These are phyloP conservation scores for Meira nashicola DNA, from an alignment of 1,284 basidiomycete species.

Conservation along the genomic window DNA sequence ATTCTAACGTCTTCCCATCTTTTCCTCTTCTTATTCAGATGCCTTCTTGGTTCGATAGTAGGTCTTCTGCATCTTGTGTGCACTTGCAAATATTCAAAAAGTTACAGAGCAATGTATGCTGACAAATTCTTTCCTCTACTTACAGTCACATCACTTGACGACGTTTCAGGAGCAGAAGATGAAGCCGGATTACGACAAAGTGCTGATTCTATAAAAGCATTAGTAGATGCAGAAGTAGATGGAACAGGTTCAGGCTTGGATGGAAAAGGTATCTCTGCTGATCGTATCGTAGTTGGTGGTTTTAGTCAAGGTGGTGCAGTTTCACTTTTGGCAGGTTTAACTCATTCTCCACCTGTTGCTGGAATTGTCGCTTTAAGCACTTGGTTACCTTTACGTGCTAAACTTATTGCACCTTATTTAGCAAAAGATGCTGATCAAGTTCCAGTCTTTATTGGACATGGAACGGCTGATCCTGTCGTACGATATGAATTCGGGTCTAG, in stretches of 20 bases:
- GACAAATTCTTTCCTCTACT: neutral
- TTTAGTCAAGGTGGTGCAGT: slow-evolving; percentile 44
- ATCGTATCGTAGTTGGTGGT: slow-evolving; percentile 38
- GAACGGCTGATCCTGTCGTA: slow-evolving; percentile 45
- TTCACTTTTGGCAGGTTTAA: slow-evolving; percentile 39
- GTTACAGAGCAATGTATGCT: neutral
- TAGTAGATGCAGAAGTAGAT: slow-evolving; percentile 45
- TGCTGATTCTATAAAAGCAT: slow-evolving; percentile 31
- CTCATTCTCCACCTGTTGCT: slow-evolving; percentile 27
- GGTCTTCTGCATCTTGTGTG: slow-evolving; percentile 35
- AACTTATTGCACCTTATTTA: slow-evolving; percentile 25
- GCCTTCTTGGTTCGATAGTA: slow-evolving; percentile 52
- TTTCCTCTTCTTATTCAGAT: slow-evolving; percentile 19
- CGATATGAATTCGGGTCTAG: slow-evolving; percentile 36
- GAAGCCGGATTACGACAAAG: slow-evolving; percentile 45
- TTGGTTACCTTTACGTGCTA: slow-evolving; percentile 47
- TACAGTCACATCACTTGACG: slow-evolving; percentile 27
- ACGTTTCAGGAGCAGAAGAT: slow-evolving; percentile 43
- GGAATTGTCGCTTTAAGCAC: slow-evolving; percentile 46
- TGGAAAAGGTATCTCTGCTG: slow-evolving; percentile 31
- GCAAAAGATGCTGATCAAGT: slow-evolving; percentile 20
- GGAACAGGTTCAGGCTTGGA: slow-evolving; percentile 34
- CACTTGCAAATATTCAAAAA: slow-evolving; percentile 7
- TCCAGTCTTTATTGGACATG: slow-evolving; percentile 48
- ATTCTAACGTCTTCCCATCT: slow-evolving; percentile 1